Conservation (phyloP, 2,329 filamentous ascomycete genomes). For the Metarhizium album region DNA sequence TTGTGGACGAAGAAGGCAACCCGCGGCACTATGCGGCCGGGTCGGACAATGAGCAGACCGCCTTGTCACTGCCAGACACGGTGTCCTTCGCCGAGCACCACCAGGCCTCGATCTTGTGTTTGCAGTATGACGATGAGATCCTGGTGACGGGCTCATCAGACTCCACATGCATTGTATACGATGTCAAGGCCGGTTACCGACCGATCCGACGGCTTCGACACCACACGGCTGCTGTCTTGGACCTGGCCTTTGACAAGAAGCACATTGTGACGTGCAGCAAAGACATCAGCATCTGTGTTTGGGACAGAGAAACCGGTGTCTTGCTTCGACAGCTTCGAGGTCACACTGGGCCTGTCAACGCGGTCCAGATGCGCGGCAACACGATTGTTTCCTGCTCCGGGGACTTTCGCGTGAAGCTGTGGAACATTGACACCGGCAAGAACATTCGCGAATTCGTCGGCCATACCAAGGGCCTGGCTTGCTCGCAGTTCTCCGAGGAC, state of each 20-base stretch:
- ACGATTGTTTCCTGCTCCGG: constrained; percentile 88
- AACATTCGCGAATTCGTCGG: constrained; percentile 84
- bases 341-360: constrained; percentile 88
- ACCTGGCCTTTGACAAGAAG: constrained; percentile 83
- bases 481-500: constrained; percentile 92
- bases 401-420: constrained; percentile 86
- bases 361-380: constrained; percentile 88
- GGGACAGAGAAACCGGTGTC: constrained; percentile 71
- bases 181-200: constrained; percentile 65
- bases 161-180: constrained; percentile 82
- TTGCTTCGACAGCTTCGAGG: constrained; percentile 72
- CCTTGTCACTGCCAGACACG: constrained; percentile 40
- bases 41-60: constrained; percentile 34
- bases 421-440: constrained; percentile 83
- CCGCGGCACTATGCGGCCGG: constrained; percentile 45
- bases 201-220: constrained; percentile 68
- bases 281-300: constrained; percentile 86
- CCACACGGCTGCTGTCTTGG: constrained; percentile 81
- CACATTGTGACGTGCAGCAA: constrained; percentile 97
- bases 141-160: constrained; percentile 94
- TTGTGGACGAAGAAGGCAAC: constrained; percentile 39
- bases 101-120: constrained; percentile 83
- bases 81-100: constrained; percentile 59
- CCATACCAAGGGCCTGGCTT: constrained; percentile 87
- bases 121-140: constrained; percentile 88